A percentile compares a stretch with the other conserved stretches of the same genome.
phyloP scores from a whole-genome alignment of 345 rosid genomes.

The Dipteronia dyeriana region DNA sequence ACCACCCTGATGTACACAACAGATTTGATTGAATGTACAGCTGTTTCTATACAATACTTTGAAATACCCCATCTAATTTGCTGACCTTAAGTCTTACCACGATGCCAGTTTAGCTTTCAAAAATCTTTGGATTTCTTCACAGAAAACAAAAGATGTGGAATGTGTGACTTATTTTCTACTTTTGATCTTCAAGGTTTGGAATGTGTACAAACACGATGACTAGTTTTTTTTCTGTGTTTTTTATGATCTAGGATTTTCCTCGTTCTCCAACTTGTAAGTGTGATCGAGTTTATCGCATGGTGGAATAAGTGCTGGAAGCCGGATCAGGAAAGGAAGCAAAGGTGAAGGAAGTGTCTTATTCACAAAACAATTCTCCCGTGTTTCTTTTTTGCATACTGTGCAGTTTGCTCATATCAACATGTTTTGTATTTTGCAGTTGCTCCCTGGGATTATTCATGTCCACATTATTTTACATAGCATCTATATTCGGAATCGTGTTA shows the following conservation, averaged over 20 bases:
- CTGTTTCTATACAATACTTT: background rate
- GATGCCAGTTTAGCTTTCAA: background rate
- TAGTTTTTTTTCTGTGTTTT: background rate
- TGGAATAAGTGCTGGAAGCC: conserved; percentile 92
- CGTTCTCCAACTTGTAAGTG: conserved; percentile 80
- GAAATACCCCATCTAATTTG: too few species aligned
- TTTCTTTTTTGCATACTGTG: background rate
- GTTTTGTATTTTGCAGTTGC: conserved; percentile 45
- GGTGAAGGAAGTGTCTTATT: conserved; percentile 37
- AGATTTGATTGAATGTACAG: background rate
- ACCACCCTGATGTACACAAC: background rate
- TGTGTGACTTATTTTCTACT: background rate
- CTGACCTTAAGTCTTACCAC: background rate
- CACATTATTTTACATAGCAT: conserved; percentile 51
- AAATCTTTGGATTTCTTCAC: too few species aligned
- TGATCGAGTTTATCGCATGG: conserved; percentile 83
- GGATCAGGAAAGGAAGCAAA: conserved; percentile 48
- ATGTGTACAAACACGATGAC: too few species aligned
- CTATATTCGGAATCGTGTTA: conserved; percentile 54
- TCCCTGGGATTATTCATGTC: conserved; percentile 69
- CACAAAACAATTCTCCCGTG: background rate
- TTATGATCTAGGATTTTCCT: conserved; percentile 60
- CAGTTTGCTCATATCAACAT: background rate
- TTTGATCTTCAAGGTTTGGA: background rate
- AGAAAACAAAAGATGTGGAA: background rate